These are phyloP conservation scores for Vaucheria bursata DNA, from an alignment of 352 stramenopile genomes.

Conservation along the genomic window DNA sequence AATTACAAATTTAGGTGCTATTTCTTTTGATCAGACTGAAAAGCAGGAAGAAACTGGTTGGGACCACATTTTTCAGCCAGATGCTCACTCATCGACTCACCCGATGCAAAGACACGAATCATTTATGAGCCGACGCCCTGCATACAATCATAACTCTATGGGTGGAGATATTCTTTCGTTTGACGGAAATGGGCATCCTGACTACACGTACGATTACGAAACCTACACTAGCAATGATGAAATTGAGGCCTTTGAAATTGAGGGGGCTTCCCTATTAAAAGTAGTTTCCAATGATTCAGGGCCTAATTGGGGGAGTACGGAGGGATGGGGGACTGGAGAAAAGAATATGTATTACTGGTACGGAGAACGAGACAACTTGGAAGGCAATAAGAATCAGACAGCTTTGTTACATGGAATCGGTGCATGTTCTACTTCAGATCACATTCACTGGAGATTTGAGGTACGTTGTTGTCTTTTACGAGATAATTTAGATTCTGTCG, in stretches of 20 bases:
- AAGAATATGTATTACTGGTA: constrained; percentile 54
- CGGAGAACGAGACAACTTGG: constrained; percentile 55
- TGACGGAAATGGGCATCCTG: constrained; percentile 68
- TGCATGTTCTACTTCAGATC: no score
- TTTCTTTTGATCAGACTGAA: background rate
- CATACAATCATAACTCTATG: constrained; percentile 55
- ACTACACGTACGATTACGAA: constrained; percentile 60
- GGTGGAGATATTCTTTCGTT: constrained; percentile 65
- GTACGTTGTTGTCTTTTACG: no score
- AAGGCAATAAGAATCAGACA: no score
- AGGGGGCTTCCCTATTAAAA: no score
- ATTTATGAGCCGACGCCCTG: constrained; percentile 50
- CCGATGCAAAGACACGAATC: constrained; percentile 51
- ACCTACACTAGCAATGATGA: constrained; percentile 26
- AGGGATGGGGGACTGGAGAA: background rate
- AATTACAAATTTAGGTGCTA: no score
- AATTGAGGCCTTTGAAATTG: no score
- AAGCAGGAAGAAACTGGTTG: background rate
- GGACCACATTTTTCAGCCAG: constrained; percentile 1
- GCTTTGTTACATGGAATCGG: no score
- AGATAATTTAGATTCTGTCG: no score
- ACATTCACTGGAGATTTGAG: no score
- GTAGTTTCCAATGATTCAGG: no score
- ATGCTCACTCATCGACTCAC: background rate
- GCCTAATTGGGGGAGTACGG: no score